Percentiles rank a stretch among this genome's conserved stretches.
Conservation (phyloP, 2,329 filamentous ascomycete species). For the Canariomyces notabilis region DNA sequence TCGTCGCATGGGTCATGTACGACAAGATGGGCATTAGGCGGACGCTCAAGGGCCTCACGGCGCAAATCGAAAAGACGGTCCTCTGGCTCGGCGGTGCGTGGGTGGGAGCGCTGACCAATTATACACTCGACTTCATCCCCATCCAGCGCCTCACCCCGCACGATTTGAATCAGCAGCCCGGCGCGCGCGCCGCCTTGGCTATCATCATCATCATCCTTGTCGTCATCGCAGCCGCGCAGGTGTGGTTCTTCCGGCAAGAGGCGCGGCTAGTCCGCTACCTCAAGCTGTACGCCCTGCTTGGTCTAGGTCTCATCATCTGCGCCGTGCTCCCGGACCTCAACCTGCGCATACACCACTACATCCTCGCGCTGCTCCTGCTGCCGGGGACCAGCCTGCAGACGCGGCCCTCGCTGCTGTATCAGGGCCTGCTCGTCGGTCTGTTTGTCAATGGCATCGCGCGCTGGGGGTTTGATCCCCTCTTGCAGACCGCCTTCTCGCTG, state of each 20-base stretch:
- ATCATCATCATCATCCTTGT: slow-evolving; percentile 69
- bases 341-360: slow-evolving; percentile 91
- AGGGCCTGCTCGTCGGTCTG: slow-evolving; percentile 81
- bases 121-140: slow-evolving; percentile 90
- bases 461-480: slow-evolving; percentile 87
- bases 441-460: slow-evolving; percentile 92
- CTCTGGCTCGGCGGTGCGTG: slow-evolving; percentile 88
- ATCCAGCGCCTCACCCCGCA: slow-evolving; percentile 87
- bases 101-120: slow-evolving; percentile 88
- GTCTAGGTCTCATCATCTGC: slow-evolving; percentile 61
- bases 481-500: slow-evolving; percentile 74
- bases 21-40: slow-evolving; percentile 73
- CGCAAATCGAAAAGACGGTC: slow-evolving; percentile 84
- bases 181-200: slow-evolving; percentile 75
- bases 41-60: slow-evolving; percentile 65
- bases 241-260: slow-evolving; percentile 82
- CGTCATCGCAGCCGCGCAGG: slow-evolving; percentile 65
- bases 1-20: slow-evolving; percentile 84
- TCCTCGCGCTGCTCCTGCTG: slow-evolving; percentile 78
- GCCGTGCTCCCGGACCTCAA: slow-evolving; percentile 70
- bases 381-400: slow-evolving; percentile 88
- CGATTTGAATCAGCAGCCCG: slow-evolving; percentile 83
- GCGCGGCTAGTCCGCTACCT: slow-evolving; percentile 74
- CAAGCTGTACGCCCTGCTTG: slow-evolving; percentile 68
- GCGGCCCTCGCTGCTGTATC: slow-evolving; percentile 76